Base-by-base conservation (phyloP, 495 filamentous ascomycete genomes). In the Aspergillus asperescens region DNA sequence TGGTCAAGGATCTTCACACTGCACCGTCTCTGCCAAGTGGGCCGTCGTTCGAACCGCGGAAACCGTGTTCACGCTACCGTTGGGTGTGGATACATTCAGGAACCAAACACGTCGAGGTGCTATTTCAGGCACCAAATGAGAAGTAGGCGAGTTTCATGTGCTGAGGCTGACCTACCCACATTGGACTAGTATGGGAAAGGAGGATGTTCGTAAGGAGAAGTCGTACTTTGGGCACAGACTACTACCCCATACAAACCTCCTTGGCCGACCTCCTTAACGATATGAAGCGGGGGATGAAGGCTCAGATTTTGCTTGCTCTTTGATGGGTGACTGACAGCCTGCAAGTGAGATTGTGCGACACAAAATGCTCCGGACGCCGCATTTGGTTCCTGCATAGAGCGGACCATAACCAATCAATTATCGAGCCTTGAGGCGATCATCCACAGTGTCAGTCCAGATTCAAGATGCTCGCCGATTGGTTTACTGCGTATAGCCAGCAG, bases 1-100 rank as follows among this genome's bases (percentile, higher is more conserved):
- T 54, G 54, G 54, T 54, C 54, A 55, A 54, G 54, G 60, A 62
- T 62, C 60, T 62, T 62, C 60, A 54, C 50, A 43, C 35, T n/a
- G n/a, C n/a, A n/a, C n/a, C n/a, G n/a, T 52, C 55, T 54, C 50
- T 56, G 45, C 55, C 40, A 54, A 55, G 59, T 60, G 63, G 60
- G 48, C 42, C 54, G 45, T 52, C 32, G 50, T 54, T 43, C 32
- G 54, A 43, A 41, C 53, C 55, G 54, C 50, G 56, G 55, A 54
- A 56, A 47, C 46, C 42, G 56, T 29, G 48, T 48, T 50, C 48
- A 43, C 44, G 19, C 59, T 54, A 56, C 56, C 55, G 54, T 52
- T 59, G 43, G 41, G 23, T 42, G 60, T 59, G 60, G 60, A 44
- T 25, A 43, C 52, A 27, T 48, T 54, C 52, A 53, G 39, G 52